Base-by-base conservation (phyloP, 176 grass and related monocot species). In the Aegilops longissima region DNA sequence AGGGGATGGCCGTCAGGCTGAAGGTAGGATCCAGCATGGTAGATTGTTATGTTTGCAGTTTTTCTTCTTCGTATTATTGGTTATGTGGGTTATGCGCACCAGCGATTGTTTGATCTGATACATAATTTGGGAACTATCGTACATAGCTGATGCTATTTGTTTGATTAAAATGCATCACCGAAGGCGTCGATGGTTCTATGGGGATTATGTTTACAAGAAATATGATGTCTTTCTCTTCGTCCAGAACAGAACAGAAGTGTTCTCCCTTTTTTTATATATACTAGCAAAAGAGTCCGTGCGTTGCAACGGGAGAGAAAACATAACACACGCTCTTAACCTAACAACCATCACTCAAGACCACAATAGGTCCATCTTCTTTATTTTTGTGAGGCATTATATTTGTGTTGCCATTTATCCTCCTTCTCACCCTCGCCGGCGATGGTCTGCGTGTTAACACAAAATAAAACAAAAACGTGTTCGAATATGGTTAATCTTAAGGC, bases 11-110 rank as follows among this genome's bases (percentile, higher is more conserved):
- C 82, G 81, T 91, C 77, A 77, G 77, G 64, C 24, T 29, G 85
- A 62, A 81, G 90, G 77, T 83, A 76, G 33, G 61, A 40, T 62
- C 77, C 76, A 76, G 86, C 77, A 64, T 76, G 76, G 49, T 85
- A 77, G 81, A 77, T 76, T 70, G 62, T 77, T 81, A 71, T 76
- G 66, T 47, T 69, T 34, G 67, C 75, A 68, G 69, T 54, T 52
- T 5, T 68, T 61, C 75, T 73, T 47, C 42, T 77, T 76, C 51
- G 30, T 72, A 40, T 64, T 49, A 51, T 62, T 70, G 49, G 70
- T 49, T 67, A 66, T 67, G 67, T 17, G 80, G 49, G 70, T 49
- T 67, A 66, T 67, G 67, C 24, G 80, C 68, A 49, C 44, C 16
- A 1, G 2, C 64, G 68, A 20, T 83, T 80, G 69, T 70, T 75